Conservation (phyloP, 495 filamentous ascomycete species). For the Xylaria grammica region DNA sequence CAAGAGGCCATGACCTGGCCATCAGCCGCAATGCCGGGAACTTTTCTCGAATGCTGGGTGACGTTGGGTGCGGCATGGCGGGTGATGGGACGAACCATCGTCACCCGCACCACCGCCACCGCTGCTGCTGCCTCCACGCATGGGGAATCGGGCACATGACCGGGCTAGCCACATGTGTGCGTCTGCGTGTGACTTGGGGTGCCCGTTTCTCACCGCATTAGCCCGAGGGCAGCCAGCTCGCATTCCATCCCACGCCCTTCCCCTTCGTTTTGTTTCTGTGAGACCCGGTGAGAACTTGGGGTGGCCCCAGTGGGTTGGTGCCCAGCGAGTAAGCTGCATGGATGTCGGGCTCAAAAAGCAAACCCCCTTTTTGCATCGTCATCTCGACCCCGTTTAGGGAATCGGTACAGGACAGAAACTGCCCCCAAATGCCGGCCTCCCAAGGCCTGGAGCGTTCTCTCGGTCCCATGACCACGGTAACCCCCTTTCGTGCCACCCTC, state of each 20-base stretch:
- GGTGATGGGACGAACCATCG: slow-evolving; percentile 12
- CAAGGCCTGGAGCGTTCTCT: slow-evolving; percentile 16
- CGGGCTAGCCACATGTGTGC: slow-evolving; percentile 18
- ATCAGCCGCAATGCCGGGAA: slow-evolving; percentile 19
- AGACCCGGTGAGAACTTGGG: slow-evolving; percentile 10
- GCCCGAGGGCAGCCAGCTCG: not conserved
- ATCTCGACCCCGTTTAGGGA: slow-evolving; percentile 4
- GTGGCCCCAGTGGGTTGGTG: not conserved
- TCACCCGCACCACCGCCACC: slow-evolving; percentile 7
- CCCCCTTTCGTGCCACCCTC: slow-evolving; percentile 5
- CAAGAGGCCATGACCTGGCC: not conserved
- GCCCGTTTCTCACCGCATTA: slow-evolving; percentile 23
- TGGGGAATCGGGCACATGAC: slow-evolving; percentile 19
- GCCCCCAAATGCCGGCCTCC: slow-evolving; percentile 11
- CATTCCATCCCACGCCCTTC: not conserved
- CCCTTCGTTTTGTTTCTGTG: not conserved
- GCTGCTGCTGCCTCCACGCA: slow-evolving; percentile 17
- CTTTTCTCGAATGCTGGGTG: not conserved
- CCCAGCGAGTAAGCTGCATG: slow-evolving; percentile 22
- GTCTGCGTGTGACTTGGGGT: slow-evolving; percentile 13
- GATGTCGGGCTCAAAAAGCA: not conserved
- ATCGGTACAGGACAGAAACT: not conserved
- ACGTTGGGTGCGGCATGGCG: not conserved
- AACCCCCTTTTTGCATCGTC: not conserved
- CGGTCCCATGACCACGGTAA: slow-evolving; percentile 19